Base-by-base conservation (phyloP, 352 stramenopile genomes). In the Pilasporangium apinafurcum region DNA sequence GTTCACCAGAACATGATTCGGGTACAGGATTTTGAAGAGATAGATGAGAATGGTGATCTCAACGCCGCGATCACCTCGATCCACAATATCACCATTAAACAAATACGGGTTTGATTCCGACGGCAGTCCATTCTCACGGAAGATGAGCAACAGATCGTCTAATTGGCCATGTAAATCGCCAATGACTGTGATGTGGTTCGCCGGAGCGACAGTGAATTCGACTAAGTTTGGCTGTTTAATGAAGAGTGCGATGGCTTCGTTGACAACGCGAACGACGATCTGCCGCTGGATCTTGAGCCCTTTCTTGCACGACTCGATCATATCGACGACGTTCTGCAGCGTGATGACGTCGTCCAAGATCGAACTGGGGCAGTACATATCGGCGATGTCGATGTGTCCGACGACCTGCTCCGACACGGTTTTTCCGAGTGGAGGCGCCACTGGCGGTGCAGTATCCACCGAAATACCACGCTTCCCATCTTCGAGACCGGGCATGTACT, bases 71-170 rank as follows among this genome's bases (percentile, higher is more conserved):
- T 87, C 73, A 24, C 81, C 83, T 12, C 82, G 72, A 41, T 92
- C 82, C 8, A 95, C 80, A 52, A 95, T 73, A 51, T 95, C 82
- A 26, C 83, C 83, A 38, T 92, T 95, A 41, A 95, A 93, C 30
- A 95, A 17, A 55, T 95, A 95, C 35, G 78, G 77, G 42, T 95
- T 95, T 4, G 56, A 64, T 12, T 74, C 58, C 0, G 68, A 83
- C 2, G 83, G 83, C 9, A 89, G 21, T 0, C 84, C 84, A 41
- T 95, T 95, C 46, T 94, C 73, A 7, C 76, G 64, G 18, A 95
- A 65, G 37, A 95, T 92, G 24, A 92, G 39, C 30, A 93, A 41
- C 33, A 95, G 42, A 42, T 94, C 83, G 36, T 94, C 77, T 14
- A 95, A 51, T 40, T 95, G 84, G 20, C 84, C 84, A 44, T 94